These are phyloP conservation scores for Entomortierella beljakovae DNA, from an alignment of 192 early-diverging fungal genomes.

Conservation along the genomic window DNA sequence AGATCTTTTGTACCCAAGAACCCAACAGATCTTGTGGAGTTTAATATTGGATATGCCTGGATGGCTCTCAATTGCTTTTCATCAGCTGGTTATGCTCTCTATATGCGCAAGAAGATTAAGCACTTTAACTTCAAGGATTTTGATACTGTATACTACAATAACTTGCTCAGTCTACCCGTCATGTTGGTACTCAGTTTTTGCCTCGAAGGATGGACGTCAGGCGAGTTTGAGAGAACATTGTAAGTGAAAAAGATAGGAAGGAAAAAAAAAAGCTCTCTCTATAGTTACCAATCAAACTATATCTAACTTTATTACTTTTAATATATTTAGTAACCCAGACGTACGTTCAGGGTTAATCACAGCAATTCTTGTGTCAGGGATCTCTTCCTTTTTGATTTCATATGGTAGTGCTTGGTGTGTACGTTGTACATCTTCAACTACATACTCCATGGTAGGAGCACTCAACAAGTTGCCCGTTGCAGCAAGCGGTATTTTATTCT, in stretches of 20 bases:
- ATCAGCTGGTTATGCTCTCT: conserved; percentile 87
- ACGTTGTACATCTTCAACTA: conserved; percentile 80
- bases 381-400: conserved; percentile 91
- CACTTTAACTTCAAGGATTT: conserved; percentile 95
- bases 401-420: conserved; percentile 89
- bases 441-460: conserved; percentile 97
- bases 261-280: not conserved
- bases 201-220: conserved; percentile 76
- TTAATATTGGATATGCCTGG: conserved; percentile 80
- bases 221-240: conserved; percentile 70
- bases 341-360: conserved; percentile 65
- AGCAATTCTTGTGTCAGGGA: conserved; percentile 83
- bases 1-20: conserved; percentile 45
- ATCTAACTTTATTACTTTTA: conserved; percentile 2
- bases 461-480: conserved; percentile 98
- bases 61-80: conserved; percentile 94
- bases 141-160: conserved; percentile 99
- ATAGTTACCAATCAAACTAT: not conserved
- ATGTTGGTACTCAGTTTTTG: conserved; percentile 74
- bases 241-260: conserved; percentile 36
- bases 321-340: conserved; percentile 46
- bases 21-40: conserved; percentile 18
- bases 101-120: conserved; percentile 93
- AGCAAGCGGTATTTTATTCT: conserved; percentile 94
- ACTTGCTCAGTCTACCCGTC: conserved; percentile 87